Conservation (phyloP, 2,329 filamentous ascomycete genomes). For the Alternaria angustiovoidea region DNA sequence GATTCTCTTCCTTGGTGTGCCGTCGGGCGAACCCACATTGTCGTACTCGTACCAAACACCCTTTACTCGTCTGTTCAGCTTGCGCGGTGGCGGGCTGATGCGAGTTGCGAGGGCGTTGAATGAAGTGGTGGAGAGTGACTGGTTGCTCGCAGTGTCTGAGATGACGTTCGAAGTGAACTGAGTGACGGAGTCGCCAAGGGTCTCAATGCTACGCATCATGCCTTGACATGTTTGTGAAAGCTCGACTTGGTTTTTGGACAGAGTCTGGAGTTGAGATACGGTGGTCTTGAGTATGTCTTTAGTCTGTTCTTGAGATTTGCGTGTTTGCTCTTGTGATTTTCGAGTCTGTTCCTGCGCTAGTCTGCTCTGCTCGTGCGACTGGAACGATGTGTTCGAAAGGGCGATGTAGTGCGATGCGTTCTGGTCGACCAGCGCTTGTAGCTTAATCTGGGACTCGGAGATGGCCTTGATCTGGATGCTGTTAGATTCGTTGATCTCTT, state of each 20-base stretch:
- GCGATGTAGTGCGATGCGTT: conserved; percentile 49
- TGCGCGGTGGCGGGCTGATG: conserved; percentile 42
- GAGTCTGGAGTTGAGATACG: conserved; percentile 37
- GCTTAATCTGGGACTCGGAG: conserved; percentile 40
- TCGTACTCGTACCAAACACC: conserved; percentile 52
- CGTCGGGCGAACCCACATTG: conserved; percentile 12
- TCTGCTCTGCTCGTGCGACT: conserved; percentile 38
- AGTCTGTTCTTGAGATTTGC: conserved; percentile 35
- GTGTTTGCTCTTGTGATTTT: conserved; percentile 7
- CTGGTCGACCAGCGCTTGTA: conserved; percentile 41
- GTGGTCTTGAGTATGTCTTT: conserved; percentile 38
- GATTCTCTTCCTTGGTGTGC: conserved; percentile 25
- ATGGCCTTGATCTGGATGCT: conserved; percentile 46
- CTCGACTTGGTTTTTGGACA: conserved; percentile 39
- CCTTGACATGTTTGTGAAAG: conserved; percentile 39
- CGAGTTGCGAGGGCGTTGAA: conserved; percentile 28
- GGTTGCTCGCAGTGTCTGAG: conserved; percentile 27
- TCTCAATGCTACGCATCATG: conserved; percentile 42
- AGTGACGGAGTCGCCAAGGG: conserved; percentile 26
- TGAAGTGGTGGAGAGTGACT: conserved; percentile 16
- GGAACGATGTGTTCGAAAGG: conserved; percentile 43
- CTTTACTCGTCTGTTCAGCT: conserved; percentile 45
- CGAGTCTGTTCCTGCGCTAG: conserved; percentile 37
- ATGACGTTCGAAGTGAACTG: conserved; percentile 22
- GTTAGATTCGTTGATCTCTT: conserved; percentile 49